These are phyloP conservation scores for Chaetomium globosum DNA, from an alignment of 2,329 filamentous ascomycete genomes.

Conservation along the genomic window DNA sequence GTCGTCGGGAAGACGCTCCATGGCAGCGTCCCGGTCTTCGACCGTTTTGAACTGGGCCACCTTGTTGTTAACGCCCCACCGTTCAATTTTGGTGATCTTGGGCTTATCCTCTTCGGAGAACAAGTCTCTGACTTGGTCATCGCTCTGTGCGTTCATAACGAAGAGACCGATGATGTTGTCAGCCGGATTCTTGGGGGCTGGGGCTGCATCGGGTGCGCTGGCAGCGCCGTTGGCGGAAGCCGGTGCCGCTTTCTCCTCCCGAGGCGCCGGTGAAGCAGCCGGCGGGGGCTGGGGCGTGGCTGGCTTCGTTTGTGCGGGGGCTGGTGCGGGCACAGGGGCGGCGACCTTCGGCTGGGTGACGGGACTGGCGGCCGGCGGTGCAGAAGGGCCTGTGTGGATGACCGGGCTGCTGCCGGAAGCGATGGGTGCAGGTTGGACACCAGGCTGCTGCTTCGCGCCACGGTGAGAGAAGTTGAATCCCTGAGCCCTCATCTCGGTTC, in stretches of 20 bases:
- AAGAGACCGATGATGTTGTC: slow-evolving; percentile 83
- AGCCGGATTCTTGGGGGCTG: slow-evolving; percentile 61
- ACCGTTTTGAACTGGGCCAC: slow-evolving; percentile 80
- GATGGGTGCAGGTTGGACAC: slow-evolving; percentile 42
- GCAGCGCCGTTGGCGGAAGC: slow-evolving; percentile 56
- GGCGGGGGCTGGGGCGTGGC: slow-evolving; percentile 51
- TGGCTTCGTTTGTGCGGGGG: slow-evolving; percentile 50
- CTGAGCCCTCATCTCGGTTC: slow-evolving; percentile 97
- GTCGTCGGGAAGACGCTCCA: slow-evolving; percentile 73
- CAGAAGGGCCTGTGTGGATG: slow-evolving; percentile 40
- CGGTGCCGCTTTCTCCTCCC: slow-evolving; percentile 60
- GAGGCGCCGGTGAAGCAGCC: slow-evolving; percentile 48
- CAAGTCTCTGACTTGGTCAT: slow-evolving; percentile 79
- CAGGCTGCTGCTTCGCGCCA: slow-evolving; percentile 72
- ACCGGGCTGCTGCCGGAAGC: slow-evolving; percentile 43
- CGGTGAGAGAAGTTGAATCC: slow-evolving; percentile 99
- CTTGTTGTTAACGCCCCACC: slow-evolving; percentile 77
- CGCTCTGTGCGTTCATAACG: slow-evolving; percentile 80
- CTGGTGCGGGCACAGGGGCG: slow-evolving; percentile 43
- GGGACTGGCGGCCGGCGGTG: slow-evolving; percentile 37
- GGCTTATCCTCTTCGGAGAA: slow-evolving; percentile 80
- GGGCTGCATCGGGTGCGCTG: slow-evolving; percentile 54
- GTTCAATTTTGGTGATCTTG: slow-evolving; percentile 79
- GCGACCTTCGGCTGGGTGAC: slow-evolving; percentile 42
- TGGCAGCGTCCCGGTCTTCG: slow-evolving; percentile 78